phyloP scores from a whole-genome alignment of 2,329 filamentous ascomycete genomes.

The Colletotrichum kahawae region DNA sequence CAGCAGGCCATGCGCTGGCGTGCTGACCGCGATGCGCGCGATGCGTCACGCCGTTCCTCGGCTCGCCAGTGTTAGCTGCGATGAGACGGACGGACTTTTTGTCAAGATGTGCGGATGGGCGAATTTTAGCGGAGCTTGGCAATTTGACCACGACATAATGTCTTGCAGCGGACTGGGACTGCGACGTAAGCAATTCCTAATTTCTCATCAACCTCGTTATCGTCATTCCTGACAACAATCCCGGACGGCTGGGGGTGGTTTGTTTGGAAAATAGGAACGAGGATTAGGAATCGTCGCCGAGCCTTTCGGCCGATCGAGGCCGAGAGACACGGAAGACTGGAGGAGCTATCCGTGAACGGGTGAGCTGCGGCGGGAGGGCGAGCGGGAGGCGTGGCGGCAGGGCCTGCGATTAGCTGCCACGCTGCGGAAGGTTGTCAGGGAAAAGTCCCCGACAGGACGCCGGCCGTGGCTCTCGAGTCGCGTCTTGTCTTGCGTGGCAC shows the following conservation, averaged over 20 bases:
- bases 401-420: not conserved
- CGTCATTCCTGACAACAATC: not conserved
- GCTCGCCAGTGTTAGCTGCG: not conserved
- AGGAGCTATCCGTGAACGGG: not conserved
- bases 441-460: constrained; percentile 1
- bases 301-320: not conserved
- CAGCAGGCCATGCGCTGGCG: not conserved
- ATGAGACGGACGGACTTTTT: constrained; percentile 15
- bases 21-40: not conserved
- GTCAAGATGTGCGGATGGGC: not conserved
- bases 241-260: not conserved
- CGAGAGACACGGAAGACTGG: not conserved
- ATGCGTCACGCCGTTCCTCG: not conserved
- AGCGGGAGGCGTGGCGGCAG: not conserved
- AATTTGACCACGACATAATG: not conserved
- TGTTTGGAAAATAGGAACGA: not conserved
- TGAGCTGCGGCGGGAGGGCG: constrained; percentile 5
- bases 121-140: not conserved
- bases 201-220: not conserved
- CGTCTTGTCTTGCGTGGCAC: not conserved
- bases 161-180: not conserved
- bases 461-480: not conserved
- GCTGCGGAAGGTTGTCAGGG: not conserved
- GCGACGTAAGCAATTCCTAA: not conserved
- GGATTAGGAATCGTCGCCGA: not conserved